Evolutionary conservation across 352 stramenopile species (phyloP), one percentile per base, ranked within the genome.

Genomic region (Globisporangium emineosum): DNA sequence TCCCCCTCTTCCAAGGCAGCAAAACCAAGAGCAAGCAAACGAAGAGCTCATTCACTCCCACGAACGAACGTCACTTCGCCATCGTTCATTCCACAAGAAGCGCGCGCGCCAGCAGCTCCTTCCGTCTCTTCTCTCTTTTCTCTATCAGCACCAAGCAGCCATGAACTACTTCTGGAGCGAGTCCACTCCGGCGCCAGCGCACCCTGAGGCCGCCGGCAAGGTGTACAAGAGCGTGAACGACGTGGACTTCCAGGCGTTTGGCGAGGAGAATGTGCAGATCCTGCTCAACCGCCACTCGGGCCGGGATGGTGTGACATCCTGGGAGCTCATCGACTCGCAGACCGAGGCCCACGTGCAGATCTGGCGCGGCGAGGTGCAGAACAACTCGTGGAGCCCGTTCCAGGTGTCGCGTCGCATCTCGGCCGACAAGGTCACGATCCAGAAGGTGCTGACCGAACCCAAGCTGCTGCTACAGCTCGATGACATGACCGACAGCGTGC

Each of bases 401-500:
- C 79, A 80, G 40, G 84, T 81, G 27, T 73, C 75, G 45, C 71
- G 77, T 60, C 71, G 70, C 51, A 83, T 94, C 51, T 60, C 77
- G 43, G 76, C 81, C 30, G 69, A 78, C 68, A 89, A 90, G 64
- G 54, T 69, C 43, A 47, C 72, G 30, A 81, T 94, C 57, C 74
- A 87, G 63, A 68, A 73, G 43, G 63, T 76, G 56, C 77, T 94
- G 55, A 65, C 90, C 33, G 86, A 94, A 66, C 68, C 75, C 37
- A 70, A 79, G 35, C 71, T 86, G 43, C 78, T 86, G 56, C 73
- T 89, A 43, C 75, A 91, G 69, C 79, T 92, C 43, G 86, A 94
- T 66, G 80, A 91, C 52, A 94, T 92, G 83, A 94, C 85, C 60
- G 86, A 92, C 58, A 70, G 70, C 19, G 57, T 88, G 21, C 67